Evolutionary conservation across 108 stramenopile genomes (phyloP).

Genomic region (Schizochytrium sp.): DNA sequence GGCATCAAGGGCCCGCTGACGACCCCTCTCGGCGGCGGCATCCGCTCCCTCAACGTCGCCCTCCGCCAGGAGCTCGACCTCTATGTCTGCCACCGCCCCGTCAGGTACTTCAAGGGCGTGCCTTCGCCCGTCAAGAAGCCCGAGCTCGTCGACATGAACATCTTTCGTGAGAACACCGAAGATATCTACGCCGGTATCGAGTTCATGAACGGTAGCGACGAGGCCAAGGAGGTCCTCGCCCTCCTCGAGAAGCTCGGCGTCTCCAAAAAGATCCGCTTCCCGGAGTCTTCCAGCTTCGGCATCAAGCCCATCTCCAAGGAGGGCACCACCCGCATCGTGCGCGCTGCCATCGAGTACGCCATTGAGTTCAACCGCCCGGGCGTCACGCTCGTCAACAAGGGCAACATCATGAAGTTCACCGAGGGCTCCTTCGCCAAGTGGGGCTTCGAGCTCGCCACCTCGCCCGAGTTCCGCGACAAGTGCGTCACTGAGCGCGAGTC

Average conservation of each 20-base stretch:
- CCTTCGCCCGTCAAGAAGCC: constrained; percentile 21
- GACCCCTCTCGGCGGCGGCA: constrained; percentile 22
- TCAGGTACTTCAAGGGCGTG: constrained; percentile 25
- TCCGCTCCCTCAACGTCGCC: constrained; percentile 27
- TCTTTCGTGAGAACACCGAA: constrained; percentile 31
- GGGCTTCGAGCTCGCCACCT: constrained; percentile 11
- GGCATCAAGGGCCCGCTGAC: constrained; percentile 31
- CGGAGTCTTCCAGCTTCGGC: constrained; percentile 16
- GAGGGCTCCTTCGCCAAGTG: constrained; percentile 25
- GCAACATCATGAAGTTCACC: constrained; percentile 35
- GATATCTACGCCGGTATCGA: constrained; percentile 33
- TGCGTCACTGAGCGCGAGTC: constrained; percentile 27
- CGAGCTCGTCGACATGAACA: constrained; percentile 24
- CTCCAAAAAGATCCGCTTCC: constrained; percentile 19
- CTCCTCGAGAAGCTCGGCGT: constrained; percentile 2
- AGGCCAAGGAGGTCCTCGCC: neutral
- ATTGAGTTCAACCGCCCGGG: neutral
- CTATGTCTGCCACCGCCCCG: constrained; percentile 30
- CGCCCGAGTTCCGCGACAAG: constrained; percentile 20
- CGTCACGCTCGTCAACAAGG: constrained; percentile 29
- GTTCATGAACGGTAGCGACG: constrained; percentile 13
- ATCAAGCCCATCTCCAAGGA: constrained; percentile 30
- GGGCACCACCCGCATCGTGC: constrained; percentile 22
- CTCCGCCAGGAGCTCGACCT: constrained; percentile 29
- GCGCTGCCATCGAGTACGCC: constrained; percentile 27